Conservation (phyloP, 495 filamentous ascomycete species). For the Podospora appendiculata region DNA sequence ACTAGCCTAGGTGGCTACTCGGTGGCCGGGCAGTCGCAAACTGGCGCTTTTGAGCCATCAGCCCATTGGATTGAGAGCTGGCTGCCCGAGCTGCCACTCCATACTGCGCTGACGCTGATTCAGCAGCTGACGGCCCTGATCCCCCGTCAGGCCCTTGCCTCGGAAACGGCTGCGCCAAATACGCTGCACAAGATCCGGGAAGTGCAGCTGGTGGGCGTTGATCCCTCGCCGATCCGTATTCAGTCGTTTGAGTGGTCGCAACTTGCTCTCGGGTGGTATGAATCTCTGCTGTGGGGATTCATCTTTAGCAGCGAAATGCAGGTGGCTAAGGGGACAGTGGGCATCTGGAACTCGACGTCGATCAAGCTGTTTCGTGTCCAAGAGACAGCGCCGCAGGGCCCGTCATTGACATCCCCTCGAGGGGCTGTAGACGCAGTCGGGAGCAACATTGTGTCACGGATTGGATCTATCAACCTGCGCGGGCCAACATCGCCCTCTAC, state of each 20-base stretch:
- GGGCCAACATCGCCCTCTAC: conserved; percentile 13
- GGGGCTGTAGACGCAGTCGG: conserved; percentile 96
- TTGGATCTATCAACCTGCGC: conserved; percentile 66
- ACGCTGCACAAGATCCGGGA: conserved; percentile 33
- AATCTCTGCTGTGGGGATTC: conserved; percentile 91
- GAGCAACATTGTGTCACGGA: conserved; percentile 78
- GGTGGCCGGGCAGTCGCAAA: conserved; percentile 39
- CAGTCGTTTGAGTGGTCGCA: conserved; percentile 96
- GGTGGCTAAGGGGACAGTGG: conserved; percentile 79
- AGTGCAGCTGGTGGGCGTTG: conserved; percentile 50
- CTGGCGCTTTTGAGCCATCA: conserved; percentile 68
- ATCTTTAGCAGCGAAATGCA: conserved; percentile 87
- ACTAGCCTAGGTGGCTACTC: conserved; percentile 69
- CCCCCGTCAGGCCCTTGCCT: conserved; percentile 29
- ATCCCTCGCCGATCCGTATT: conserved; percentile 65
- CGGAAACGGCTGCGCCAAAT: conserved; percentile 25
- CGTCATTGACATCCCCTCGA: conserved; percentile 71
- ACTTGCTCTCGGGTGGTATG: conserved; percentile 90
- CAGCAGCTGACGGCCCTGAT: conserved; percentile 47
- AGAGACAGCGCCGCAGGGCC: conserved; percentile 70
- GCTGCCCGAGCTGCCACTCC: conserved; percentile 85
- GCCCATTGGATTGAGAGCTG: conserved; percentile 82
- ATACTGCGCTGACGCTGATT: conserved; percentile 80
- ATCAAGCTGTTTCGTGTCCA: conserved; percentile 89
- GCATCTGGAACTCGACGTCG: conserved; percentile 87